Evolutionary conservation across 2,329 filamentous ascomycete species (phyloP), one percentile per base, ranked within the genome.

Genomic region (Verticillium longisporum): DNA sequence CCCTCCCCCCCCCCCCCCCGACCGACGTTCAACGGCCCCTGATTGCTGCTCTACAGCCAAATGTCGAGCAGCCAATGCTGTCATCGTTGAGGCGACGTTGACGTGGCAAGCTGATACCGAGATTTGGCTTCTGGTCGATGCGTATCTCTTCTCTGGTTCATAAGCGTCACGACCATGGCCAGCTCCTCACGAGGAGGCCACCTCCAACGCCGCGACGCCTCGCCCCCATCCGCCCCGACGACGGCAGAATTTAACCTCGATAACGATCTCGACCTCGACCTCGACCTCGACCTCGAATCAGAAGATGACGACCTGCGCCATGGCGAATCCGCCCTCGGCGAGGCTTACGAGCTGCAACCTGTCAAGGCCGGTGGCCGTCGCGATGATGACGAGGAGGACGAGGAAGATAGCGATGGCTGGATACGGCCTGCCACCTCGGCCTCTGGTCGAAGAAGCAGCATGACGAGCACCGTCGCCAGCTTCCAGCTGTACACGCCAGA

Each of bases 401-500:
- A 65, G 38, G 32, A 59, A 37, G 57, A 59, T 32, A 59, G 57
- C 57, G 57, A 59, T 10, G 57, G 41, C 4, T 55, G 45, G 32
- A 64, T 64, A 21, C 58, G 65, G 38, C 36, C 64, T 61, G 65
- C 67, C 65, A 37, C 61, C 61, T 34, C 34, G 36, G 56, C 18
- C 36, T 45, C 11, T 6, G 31, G 33, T 10, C 56, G 56, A 53
- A 68, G 71, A 57, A 65, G 67, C 33, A 74, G 72, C 61, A 65
- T 58, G 32, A 50, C 45, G 18, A 71, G 70, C 64, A 73, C 74
- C 15, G 66, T 69, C 38, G 73, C 74, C 15, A 75, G 74, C 66
- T 75, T 72, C 61, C 71, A 74, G 69, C 69, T 75, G 21, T 84
- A 82, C 62, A 82, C 82, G 3, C 75, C 78, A 0, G 88, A 92